Base-by-base conservation (phyloP, 108 stramenopile genomes). In the Fragilaria crotonensis region DNA sequence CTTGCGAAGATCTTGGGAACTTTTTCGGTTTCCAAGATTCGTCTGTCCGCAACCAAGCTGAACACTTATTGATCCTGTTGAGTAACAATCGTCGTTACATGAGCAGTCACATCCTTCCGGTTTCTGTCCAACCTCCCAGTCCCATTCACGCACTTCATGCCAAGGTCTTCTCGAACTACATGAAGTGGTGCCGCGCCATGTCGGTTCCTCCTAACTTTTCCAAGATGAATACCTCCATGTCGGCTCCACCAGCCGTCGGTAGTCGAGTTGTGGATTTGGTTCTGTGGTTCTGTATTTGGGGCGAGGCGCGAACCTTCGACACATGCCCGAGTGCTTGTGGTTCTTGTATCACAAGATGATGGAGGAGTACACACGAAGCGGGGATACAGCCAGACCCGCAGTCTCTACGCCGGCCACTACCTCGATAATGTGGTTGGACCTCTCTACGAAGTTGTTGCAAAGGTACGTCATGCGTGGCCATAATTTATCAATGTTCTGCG, bases 311-410 rank as follows among this genome's bases (percentile, higher is more conserved):
- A 99, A 99, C 70, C 71, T 99, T 19, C 76, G 96, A 20, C 98
- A 99, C 72, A 94, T 99, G 93, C 91, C 98, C 7, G 98, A 99
- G 68, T 96, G 96, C 70, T 36, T 94, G 67, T 96, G 95, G 88
- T 99, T 93, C 63, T 70, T 99, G 26, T 99, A 95, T 67, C 98
- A 99, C 73, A 96, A 96, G 63, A 94, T 90, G 88, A 95, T 94
- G 95, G 92, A 94, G 63, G 89, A 88, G 57, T 92, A 84, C 66
- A 81, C 72, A 45, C 59, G 52, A 61, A 74, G 72, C 45, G 80
- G 48, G 72, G 83, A 31, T 72, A 73, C 62, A 77, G 67, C 1
- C 79, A 87, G 51, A 86, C 80, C n/a, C 73, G 85, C 29, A 84
- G 87, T 62, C 77, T 95, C 52, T 95, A 98, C 75, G 90, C 95